A percentile compares a stretch with the other conserved stretches of the same genome.
Evolutionary conservation across 352 stramenopile species (phyloP).

Genomic region (Elongisporangium senticosum): DNA sequence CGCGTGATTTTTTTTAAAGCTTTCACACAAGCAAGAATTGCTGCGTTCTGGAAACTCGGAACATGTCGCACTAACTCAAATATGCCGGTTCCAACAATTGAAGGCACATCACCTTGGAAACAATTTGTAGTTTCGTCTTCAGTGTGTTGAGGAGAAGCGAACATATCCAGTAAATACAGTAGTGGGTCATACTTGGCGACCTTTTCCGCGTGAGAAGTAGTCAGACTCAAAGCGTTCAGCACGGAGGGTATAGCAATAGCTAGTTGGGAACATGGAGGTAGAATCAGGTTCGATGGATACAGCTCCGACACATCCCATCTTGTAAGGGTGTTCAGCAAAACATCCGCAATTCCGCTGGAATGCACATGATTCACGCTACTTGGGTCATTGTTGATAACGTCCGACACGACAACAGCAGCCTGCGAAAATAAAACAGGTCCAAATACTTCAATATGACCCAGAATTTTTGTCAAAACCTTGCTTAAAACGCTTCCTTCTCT

Average conservation of each 20-base stretch:
- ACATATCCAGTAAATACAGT: conserved; percentile 87
- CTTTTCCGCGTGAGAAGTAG: conserved; percentile 86
- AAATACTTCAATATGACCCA: conserved; percentile 89
- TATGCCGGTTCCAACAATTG: conserved; percentile 90
- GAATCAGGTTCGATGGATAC: conserved; percentile 38
- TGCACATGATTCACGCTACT: conserved; percentile 94
- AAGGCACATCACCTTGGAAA: conserved; percentile 90
- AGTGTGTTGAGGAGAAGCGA: conserved; percentile 88
- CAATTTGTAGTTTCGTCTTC: conserved; percentile 77
- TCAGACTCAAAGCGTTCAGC: conserved; percentile 91
- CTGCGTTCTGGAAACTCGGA: conserved; percentile 74
- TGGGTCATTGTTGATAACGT: conserved; percentile 97
- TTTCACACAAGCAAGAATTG: conserved; percentile 86
- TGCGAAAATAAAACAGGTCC: conserved; percentile 92
- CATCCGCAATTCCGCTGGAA: conserved; percentile 87
- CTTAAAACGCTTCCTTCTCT: conserved; percentile 83
- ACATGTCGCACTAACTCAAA: conserved; percentile 97
- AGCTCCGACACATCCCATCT: conserved; percentile 65
- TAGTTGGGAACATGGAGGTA: conserved; percentile 89
- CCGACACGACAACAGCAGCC: conserved; percentile 88
- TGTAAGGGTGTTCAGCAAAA: conserved; percentile 91
- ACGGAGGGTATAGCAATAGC: conserved; percentile 94
- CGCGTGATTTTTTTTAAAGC: conserved; percentile 89
- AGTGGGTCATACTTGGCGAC: conserved; percentile 90
- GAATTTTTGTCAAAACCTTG: conserved; percentile 85